A percentile compares a stretch with the other conserved stretches of the same genome.
phyloP scores from a whole-genome alignment of 1,284 basidiomycete genomes.

The Puccinia horiana region DNA sequence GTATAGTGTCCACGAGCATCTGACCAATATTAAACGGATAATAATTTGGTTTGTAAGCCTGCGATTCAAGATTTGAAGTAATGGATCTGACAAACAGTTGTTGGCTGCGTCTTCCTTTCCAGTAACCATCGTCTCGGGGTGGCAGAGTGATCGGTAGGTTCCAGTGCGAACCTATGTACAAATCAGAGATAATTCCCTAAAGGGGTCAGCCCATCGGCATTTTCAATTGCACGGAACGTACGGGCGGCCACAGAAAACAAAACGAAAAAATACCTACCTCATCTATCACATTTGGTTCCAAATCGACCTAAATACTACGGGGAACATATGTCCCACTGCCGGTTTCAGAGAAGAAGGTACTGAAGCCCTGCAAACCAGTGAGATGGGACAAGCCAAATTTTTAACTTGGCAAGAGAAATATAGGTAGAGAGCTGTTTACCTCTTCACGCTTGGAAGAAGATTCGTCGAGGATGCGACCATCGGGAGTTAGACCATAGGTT shows the following conservation, averaged over 20 bases:
- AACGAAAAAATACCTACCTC: slow-evolving; percentile 60
- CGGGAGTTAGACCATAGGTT: slow-evolving; percentile 52
- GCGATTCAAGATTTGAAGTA: slow-evolving; percentile 54
- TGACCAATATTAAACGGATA: background rate
- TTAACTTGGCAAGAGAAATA: background rate
- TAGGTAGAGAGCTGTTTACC: slow-evolving; percentile 11
- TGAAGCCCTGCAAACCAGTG: slow-evolving; percentile 81
- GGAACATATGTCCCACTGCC: slow-evolving; percentile 87
- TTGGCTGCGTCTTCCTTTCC: slow-evolving; percentile 99
- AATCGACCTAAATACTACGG: slow-evolving; percentile 90
- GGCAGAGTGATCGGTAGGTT: slow-evolving; percentile 90
- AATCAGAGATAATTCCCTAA: background rate
- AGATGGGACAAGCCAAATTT: slow-evolving; percentile 74
- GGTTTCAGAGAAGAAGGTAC: slow-evolving; percentile 70
- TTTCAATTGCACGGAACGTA: background rate
- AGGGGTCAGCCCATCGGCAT: no score
- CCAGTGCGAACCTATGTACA: slow-evolving; percentile 74
- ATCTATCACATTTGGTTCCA: slow-evolving; percentile 94
- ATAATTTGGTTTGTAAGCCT: background rate
- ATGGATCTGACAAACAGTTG: slow-evolving; percentile 67
- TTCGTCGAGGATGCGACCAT: slow-evolving; percentile 57
- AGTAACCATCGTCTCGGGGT: slow-evolving; percentile 97
- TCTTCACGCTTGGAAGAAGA: slow-evolving; percentile 58
- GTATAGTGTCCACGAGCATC: slow-evolving; percentile 69
- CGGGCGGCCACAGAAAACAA: background rate